These are phyloP conservation scores for Cyclotella baltica DNA, from an alignment of 108 stramenopile species.

Conservation along the genomic window DNA sequence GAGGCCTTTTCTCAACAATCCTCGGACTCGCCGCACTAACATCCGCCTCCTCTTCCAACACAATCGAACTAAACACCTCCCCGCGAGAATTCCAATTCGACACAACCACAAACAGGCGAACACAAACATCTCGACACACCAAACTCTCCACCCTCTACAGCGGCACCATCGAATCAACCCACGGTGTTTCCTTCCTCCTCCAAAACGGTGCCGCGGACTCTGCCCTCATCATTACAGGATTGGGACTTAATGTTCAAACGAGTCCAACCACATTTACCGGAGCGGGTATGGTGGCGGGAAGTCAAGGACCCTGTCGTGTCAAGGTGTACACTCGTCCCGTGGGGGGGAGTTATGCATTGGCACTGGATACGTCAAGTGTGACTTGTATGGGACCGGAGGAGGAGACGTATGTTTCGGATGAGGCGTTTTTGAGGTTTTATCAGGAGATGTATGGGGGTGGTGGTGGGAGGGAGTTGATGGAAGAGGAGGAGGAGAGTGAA, in stretches of 20 bases:
- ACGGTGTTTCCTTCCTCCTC: constrained; percentile 16
- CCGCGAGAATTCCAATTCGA: not conserved
- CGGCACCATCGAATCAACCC: constrained; percentile 19
- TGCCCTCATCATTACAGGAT: constrained; percentile 25
- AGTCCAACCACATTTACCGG: not conserved
- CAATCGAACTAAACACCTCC: not conserved
- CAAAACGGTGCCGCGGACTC: constrained; percentile 17
- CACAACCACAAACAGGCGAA: not conserved
- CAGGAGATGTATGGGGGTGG: not conserved
- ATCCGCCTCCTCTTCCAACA: not conserved
- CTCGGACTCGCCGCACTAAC: not conserved
- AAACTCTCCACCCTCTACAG: constrained; percentile 11
- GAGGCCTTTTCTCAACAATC: not conserved
- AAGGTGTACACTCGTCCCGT: constrained; percentile 17
- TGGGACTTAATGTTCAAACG: constrained; percentile 25
- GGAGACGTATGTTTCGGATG: constrained; percentile 22
- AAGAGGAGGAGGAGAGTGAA: not conserved
- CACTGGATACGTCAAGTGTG: constrained; percentile 20
- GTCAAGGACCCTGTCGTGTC: constrained; percentile 19
- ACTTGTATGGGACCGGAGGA: constrained; percentile 17
- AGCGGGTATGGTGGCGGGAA: not conserved
- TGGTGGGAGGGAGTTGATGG: not conserved
- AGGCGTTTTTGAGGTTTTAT: constrained; percentile 20
- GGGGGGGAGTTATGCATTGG: not conserved
- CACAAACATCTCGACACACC: not conserved